Base-by-base conservation (phyloP, 2,329 filamentous ascomycete species). In the Aureobasidium vineae region DNA sequence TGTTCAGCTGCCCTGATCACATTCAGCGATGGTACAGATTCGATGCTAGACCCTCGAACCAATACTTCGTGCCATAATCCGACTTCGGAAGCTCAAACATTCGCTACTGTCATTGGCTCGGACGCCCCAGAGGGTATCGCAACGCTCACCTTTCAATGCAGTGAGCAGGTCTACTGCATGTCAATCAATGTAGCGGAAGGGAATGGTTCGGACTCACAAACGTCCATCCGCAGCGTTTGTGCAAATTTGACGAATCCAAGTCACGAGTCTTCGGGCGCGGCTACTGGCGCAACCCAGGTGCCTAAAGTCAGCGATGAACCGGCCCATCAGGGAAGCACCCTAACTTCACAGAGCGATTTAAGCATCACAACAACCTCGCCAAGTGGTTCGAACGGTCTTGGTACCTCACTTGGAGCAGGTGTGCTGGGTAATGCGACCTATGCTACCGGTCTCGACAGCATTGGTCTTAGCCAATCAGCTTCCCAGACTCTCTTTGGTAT, bases 1-100 rank as follows among this genome's bases (percentile, higher is more conserved):
- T 57, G 53, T 57, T 57, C 53, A 16, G 53, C 53, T 57, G 53
- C 53, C 16, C 53, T 57, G 2, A 57, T 57, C 33, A 57, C 53
- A 5, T 57, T 57, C 19, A 57, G 53, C 53, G 53, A 57, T 41
- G 53, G 53, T 23, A 57, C 53, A 40, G 53, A 57, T 40, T 21
- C 16, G 53, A 57, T 23, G 53, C 16, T 57, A 40, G 53, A 57
- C n/a, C 53, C 15, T 6, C 40, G 15, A 15, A 41, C 40, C 15
- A 41, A 41, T n/a, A 15, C 40, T 19, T 41, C 40, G 13, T 41
- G 40, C 40, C 40, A 11, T 41, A 15, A 41, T 6, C 10, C 40
- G 15, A 41, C 2, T 13, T 41, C 13, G 19, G 40, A 41, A 15
- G 40, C 40, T 41, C 40, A 41, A 15, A 41, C 40, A 15, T 41